Conservation (phyloP, 176 grass and related monocot species). For the Coix lacrymajobi region DNA sequence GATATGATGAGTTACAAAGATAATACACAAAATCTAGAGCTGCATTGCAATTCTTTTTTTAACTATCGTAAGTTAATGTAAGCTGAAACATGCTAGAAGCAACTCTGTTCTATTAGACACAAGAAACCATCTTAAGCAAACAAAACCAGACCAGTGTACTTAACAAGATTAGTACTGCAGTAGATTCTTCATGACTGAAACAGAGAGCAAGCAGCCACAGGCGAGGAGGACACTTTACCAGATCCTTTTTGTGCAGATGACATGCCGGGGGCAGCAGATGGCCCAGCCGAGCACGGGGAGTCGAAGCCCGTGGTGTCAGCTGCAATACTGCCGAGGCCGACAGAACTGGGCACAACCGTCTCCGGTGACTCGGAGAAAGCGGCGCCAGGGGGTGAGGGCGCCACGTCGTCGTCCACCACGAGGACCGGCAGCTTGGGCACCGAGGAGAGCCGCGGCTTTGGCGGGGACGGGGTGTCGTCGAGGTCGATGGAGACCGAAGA, state of each 20-base stretch:
- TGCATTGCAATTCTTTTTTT: background rate
- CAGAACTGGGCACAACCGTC: background rate
- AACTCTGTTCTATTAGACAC: background rate
- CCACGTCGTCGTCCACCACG: slow-evolving; percentile 12
- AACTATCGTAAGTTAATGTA: background rate
- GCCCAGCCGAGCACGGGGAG: background rate
- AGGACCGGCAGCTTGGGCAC: background rate
- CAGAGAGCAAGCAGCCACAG: background rate
- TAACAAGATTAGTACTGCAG: background rate
- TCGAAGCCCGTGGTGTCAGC: background rate
- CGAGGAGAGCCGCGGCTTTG: slow-evolving; percentile 7
- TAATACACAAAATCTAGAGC: background rate
- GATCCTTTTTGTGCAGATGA: background rate
- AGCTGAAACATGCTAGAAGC: background rate
- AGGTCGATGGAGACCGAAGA: background rate
- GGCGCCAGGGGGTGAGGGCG: background rate
- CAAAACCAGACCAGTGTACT: background rate
- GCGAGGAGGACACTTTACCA: slow-evolving; percentile 9
- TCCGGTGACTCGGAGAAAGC: slow-evolving; percentile 12
- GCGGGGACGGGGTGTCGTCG: slow-evolving; percentile 50
- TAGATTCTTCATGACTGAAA: background rate
- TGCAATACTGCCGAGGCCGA: background rate
- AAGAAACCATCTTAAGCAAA: background rate
- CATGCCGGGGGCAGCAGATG: background rate
- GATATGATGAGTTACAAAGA: too few relatives aligned